Evolutionary conservation across 176 grass and related monocot genomes (phyloP), one percentile per base, ranked within the genome.

Genomic region (Thalia dealbata): DNA sequence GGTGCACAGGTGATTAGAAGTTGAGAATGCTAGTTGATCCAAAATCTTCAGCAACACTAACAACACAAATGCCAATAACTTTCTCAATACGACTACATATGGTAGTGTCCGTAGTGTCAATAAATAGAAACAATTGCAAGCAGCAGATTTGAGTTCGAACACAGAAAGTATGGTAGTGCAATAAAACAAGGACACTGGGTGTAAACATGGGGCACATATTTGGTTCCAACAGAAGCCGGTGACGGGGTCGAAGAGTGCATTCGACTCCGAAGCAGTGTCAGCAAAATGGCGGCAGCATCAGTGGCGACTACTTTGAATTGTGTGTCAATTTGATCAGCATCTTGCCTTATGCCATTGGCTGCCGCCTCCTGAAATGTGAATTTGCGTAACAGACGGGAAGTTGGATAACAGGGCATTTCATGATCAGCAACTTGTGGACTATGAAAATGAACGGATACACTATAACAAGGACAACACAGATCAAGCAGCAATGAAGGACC

Each of bases 361-460:
- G 86, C 77, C 92, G 80, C 80, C 92, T 87, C 89, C 92, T 96
- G 84, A 69, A 83, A 85, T 84, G 74, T 9, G 50, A 75, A 44
- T 61, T 78, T 67, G 23, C 32, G 73, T 24, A 6, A 64, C 0
- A 13, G 10, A 0, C 45, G 11, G 45, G 11, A 48, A 48, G 45
- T 48, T 48, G 45, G 45, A 48, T 48, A 8, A 48, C 45, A 38
- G 4, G 0, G 11, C 45, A 48, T 48, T 48, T 48, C 45, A 48
- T 2, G 45, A 48, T 48, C 45, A 48, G 11, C 10, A 48, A 48
- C 11, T 48, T 2, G 1, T 48, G 6, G 45, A 48, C 5, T 7
- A 48, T 48, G 45, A 48, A 48, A 13, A 48, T 10, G 11, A 48
- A 48, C 6, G 6, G 10, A 48, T 8, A 8, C 45, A 48, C 11